Evolutionary conservation across 2,329 filamentous ascomycete species (phyloP), one percentile per base, ranked within the genome.

Genomic region (Fusarium heterosporum): DNA sequence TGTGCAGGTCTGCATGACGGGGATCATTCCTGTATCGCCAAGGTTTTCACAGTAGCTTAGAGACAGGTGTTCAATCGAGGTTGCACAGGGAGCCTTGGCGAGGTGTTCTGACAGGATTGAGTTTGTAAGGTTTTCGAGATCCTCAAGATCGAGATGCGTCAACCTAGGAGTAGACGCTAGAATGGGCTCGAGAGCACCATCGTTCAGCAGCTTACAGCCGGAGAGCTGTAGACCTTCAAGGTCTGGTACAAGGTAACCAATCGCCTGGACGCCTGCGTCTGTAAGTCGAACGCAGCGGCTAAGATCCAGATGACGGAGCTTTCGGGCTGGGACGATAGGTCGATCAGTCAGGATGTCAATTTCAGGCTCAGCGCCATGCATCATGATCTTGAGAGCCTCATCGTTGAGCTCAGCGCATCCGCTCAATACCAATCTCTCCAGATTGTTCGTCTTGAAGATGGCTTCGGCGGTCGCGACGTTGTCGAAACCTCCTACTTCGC

Each of bases 11-110:
- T 93, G 92, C 69, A 98, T 83, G 4, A 97, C 82, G 1, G 92
- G 91, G 1, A 97, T 83, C 86, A 97, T 91, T 55, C 95, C 95
- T 0, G 83, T 81, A 74, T 98, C 96, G 25, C 93, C 89, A 3
- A 99, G 79, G 55, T 87, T 89, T 76, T 97, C 95, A 76, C 96
- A 99, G 76, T 93, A 97, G 72, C 93, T 95, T 70, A 98, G 85
- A 53, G 93, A 94, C 8, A 98, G 84, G 74, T 97, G 93, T 68
- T 91, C 85, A 8, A 99, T 83, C 22, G 80, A 83, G 1, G 84
- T 78, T 1, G 90, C 90, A 74, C 93, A 97, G 0, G 93, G 90
- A 0, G 93, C 87, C 70, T 88, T 90, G 46, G 93, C 89, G 9
- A 99, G 83, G 63, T 91, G 87, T 55, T 93, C 85, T 1, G 85